A percentile compares a stretch with the other conserved stretches of the same genome.
Conservation (phyloP, 2,329 filamentous ascomycete genomes). For the Didymella exigua region DNA sequence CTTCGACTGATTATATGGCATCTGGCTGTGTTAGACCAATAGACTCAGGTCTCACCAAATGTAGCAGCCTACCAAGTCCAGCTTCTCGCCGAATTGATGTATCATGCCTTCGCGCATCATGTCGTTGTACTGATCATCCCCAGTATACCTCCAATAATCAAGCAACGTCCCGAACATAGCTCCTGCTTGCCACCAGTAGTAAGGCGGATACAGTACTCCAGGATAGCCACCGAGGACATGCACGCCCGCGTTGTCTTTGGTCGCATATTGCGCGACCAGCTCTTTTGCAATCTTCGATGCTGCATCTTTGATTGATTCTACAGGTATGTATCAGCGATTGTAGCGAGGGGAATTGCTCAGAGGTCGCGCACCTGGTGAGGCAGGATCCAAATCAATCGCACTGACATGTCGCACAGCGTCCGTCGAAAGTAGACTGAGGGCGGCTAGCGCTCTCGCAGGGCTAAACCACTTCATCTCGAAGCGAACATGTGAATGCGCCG, state of each 20-base stretch:
- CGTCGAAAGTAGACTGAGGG: slow-evolving; percentile 32
- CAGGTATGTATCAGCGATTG: background rate
- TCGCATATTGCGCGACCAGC: slow-evolving; percentile 61
- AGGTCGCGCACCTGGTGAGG: slow-evolving; percentile 24
- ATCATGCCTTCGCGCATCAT: slow-evolving; percentile 60
- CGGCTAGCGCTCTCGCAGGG: slow-evolving; percentile 33
- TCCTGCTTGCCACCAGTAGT: slow-evolving; percentile 74
- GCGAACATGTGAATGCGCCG: slow-evolving; percentile 23
- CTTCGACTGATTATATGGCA: slow-evolving; percentile 46
- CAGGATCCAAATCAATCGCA: slow-evolving; percentile 35
- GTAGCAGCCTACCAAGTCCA: slow-evolving; percentile 33
- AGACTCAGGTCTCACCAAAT: too few relatives aligned
- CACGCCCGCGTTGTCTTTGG: slow-evolving; percentile 54
- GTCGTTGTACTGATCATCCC: slow-evolving; percentile 73
- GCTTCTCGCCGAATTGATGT: slow-evolving; percentile 40
- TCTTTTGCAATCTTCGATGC: slow-evolving; percentile 53
- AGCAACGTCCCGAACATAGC: slow-evolving; percentile 73
- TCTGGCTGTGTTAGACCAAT: slow-evolving; percentile 21
- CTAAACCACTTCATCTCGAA: slow-evolving; percentile 35
- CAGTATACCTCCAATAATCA: slow-evolving; percentile 86
- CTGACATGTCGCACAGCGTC: slow-evolving; percentile 25
- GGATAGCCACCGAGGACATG: slow-evolving; percentile 51
- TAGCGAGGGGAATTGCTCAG: too few relatives aligned
- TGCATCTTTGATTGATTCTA: slow-evolving; percentile 55
- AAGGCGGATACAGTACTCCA: slow-evolving; percentile 53